These are phyloP conservation scores for Dioscorea alata DNA, from an alignment of 106 monocot species.

Conservation along the genomic window DNA sequence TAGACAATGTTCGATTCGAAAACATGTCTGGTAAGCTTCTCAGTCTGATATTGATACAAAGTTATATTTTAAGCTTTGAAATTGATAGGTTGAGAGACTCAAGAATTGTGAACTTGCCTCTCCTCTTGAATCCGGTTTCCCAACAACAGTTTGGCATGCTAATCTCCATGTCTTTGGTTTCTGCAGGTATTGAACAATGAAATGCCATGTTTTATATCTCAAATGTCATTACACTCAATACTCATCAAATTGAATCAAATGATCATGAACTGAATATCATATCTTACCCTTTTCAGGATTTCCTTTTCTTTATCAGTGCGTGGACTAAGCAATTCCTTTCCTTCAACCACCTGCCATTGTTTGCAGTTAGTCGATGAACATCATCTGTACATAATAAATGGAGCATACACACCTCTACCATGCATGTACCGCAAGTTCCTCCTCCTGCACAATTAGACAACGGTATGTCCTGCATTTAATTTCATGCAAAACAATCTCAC, in stretches of 20 bases:
- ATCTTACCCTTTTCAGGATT: slow-evolving; percentile 56
- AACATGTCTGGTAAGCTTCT: background rate
- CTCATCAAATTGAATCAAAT: background rate
- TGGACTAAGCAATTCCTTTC: slow-evolving; percentile 60
- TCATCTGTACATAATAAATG: background rate
- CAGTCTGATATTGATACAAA: background rate
- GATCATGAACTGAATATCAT: background rate
- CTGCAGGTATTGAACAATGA: slow-evolving; percentile 30
- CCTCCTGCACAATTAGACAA: slow-evolving; percentile 72
- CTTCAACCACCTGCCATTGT: slow-evolving; percentile 57
- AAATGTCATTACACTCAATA: background rate
- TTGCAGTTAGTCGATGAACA: background rate
- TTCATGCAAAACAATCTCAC: background rate
- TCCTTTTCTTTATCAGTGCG: slow-evolving; percentile 73
- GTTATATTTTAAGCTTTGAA: background rate
- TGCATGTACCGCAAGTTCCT: slow-evolving; percentile 73
- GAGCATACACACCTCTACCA: slow-evolving; percentile 61
- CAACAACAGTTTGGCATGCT: slow-evolving; percentile 83
- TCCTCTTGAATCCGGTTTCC: slow-evolving; percentile 65
- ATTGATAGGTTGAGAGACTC: background rate
- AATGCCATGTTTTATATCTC: background rate
- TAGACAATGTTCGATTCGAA: background rate
- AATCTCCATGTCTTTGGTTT: slow-evolving; percentile 89
- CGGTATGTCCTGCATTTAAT: slow-evolving; percentile 34
- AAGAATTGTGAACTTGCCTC: slow-evolving; percentile 26